Evolutionary conservation across 495 filamentous ascomycete species (phyloP).

Genomic region (Lasiosphaeria miniovina): DNA sequence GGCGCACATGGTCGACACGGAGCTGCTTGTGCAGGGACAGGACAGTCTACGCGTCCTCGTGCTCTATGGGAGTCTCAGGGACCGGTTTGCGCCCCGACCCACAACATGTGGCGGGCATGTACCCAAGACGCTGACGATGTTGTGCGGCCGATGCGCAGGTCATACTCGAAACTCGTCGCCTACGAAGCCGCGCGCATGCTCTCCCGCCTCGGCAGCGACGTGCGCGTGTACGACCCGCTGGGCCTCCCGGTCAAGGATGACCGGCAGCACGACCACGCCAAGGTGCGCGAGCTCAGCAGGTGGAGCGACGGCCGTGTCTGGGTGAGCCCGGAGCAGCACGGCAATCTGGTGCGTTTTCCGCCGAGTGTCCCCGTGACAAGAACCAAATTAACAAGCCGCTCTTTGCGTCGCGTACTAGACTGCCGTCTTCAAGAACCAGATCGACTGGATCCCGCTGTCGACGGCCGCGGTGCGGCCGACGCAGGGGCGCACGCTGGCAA

Average conservation of each 20-base stretch:
- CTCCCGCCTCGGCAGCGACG: slow-evolving; percentile 66
- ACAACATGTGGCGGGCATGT: not conserved
- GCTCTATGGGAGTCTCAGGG: slow-evolving; percentile 60
- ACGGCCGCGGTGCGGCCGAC: slow-evolving; percentile 65
- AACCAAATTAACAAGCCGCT: not conserved
- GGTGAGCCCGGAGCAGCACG: slow-evolving; percentile 70
- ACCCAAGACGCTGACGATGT: not conserved
- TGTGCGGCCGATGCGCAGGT: slow-evolving; percentile 32
- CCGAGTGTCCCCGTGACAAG: slow-evolving; percentile 10
- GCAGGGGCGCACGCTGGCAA: slow-evolving; percentile 63
- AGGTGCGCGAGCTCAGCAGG: slow-evolving; percentile 58
- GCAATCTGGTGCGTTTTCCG: slow-evolving; percentile 50
- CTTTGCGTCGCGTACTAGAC: slow-evolving; percentile 39
- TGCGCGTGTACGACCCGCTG: slow-evolving; percentile 60
- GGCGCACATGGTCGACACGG: slow-evolving; percentile 47
- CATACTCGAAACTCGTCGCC: slow-evolving; percentile 61
- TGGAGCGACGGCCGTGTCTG: slow-evolving; percentile 74
- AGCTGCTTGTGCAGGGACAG: slow-evolving; percentile 39
- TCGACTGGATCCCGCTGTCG: slow-evolving; percentile 69
- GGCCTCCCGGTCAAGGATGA: slow-evolving; percentile 65
- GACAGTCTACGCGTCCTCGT: slow-evolving; percentile 59
- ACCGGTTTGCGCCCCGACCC: slow-evolving; percentile 29
- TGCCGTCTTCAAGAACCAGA: slow-evolving; percentile 72
- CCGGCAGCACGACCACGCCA: slow-evolving; percentile 52
- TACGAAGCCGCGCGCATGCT: slow-evolving; percentile 61